phyloP scores from a whole-genome alignment of 2,329 filamentous ascomycete species.

The Hirsutella minnesotensis region DNA sequence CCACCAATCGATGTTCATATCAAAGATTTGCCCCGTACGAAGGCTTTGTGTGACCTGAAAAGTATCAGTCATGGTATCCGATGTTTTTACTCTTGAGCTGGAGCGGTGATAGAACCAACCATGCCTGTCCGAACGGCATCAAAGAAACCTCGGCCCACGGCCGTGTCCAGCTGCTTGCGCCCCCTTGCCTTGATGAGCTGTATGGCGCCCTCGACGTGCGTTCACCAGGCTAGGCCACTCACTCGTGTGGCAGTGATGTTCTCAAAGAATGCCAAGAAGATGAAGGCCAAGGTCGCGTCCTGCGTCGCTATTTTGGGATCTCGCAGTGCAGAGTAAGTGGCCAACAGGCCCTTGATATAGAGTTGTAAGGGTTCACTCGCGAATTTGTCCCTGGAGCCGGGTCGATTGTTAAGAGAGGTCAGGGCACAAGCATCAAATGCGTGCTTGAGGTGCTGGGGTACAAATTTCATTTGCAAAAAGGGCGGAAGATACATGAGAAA shows the following conservation, averaged over 20 bases:
- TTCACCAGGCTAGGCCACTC: constrained; percentile 46
- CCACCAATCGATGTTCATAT: no score
- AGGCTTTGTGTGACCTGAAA: no score
- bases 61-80: no score
- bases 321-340: constrained; percentile 38
- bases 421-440: constrained; percentile 48
- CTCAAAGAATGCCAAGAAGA: constrained; percentile 50
- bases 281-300: constrained; percentile 45
- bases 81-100: no score
- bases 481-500: constrained; percentile 47
- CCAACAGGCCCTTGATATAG: constrained; percentile 40
- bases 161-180: constrained; percentile 38
- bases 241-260: constrained; percentile 41
- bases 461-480: constrained; percentile 35
- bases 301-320: constrained; percentile 33
- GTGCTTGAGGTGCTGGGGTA: constrained; percentile 33
- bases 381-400: constrained; percentile 18
- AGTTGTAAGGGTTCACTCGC: constrained; percentile 32
- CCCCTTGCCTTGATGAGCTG: constrained; percentile 45
- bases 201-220: constrained; percentile 48
- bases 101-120: no score
- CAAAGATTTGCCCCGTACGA: no score
- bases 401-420: constrained; percentile 41
- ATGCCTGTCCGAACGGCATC: constrained; percentile 44
- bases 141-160: constrained; percentile 41